These are phyloP conservation scores for Betula pendula DNA, from an alignment of 306 rosid genomes.

Conservation along the genomic window DNA sequence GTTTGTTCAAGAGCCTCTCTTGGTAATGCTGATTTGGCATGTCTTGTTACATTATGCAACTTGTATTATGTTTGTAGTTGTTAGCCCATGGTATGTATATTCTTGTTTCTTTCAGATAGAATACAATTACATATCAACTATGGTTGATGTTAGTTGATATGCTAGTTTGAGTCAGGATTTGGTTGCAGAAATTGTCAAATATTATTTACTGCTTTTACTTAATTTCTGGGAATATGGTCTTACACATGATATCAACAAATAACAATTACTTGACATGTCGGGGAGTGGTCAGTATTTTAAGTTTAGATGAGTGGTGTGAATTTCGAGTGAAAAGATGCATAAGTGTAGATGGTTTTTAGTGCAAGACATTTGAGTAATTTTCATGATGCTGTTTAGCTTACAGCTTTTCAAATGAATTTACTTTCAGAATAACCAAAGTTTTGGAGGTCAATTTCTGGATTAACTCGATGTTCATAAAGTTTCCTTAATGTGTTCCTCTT, in stretches of 20 bases:
- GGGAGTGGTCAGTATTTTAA: not conserved
- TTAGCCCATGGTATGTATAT: not conserved
- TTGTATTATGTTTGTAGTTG: not conserved
- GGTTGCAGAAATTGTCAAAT: constrained; percentile 6
- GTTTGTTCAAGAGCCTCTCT: constrained; percentile 44
- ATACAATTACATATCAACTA: not conserved
- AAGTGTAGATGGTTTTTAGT: not conserved
- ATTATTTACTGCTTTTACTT: not conserved
- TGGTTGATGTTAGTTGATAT: constrained; percentile 22
- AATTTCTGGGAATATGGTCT: constrained; percentile 7
- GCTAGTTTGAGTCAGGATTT: constrained; percentile 16
- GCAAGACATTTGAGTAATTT: not conserved
- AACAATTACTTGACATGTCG: not conserved
- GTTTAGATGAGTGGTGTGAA: not conserved
- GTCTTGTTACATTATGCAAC: constrained; percentile 7
- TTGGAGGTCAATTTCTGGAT: not conserved
- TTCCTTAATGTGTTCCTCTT: not conserved
- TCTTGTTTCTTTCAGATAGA: not conserved
- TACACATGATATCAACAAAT: constrained; percentile 9
- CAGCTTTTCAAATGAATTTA: not conserved
- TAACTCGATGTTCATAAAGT: not conserved
- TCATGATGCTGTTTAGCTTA: not conserved
- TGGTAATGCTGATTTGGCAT: constrained; percentile 23
- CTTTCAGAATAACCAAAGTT: not conserved
- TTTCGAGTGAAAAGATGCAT: not conserved